phyloP scores from a whole-genome alignment of 2,329 filamentous ascomycete species.

The Tricladium varicosporioides region DNA sequence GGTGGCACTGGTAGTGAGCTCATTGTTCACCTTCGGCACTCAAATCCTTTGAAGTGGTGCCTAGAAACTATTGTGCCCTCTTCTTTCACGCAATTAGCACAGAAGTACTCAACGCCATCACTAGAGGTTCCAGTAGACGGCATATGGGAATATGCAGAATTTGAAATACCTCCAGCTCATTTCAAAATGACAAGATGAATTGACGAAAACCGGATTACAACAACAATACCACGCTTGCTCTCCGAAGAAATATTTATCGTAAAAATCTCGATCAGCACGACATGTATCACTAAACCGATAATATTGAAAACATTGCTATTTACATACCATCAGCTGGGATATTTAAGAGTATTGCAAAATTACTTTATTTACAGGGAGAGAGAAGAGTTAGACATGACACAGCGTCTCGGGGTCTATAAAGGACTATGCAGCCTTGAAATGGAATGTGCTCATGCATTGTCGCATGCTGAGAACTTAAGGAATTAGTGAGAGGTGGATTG shows the following conservation, averaged over 20 bases:
- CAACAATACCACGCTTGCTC: no score
- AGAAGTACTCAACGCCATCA: neutral
- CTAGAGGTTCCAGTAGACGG: neutral
- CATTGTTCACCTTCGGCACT: slow-evolving; percentile 7
- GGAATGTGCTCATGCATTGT: neutral
- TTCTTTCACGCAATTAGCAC: slow-evolving; percentile 4
- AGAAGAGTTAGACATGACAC: neutral
- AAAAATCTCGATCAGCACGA: neutral
- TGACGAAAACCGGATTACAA: no score
- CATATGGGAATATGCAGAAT: neutral
- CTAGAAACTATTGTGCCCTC: neutral
- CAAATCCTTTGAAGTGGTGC: slow-evolving; percentile 2
- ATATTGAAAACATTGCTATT: neutral
- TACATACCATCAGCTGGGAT: neutral
- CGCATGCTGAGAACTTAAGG: no score
- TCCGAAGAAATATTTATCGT: neutral
- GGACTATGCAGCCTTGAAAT: no score
- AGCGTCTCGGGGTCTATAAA: no score
- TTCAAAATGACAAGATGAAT: neutral
- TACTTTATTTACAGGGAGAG: neutral
- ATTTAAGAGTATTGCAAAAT: neutral
- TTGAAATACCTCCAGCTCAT: neutral
- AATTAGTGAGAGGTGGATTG: no score
- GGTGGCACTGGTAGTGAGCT: slow-evolving; percentile 17
- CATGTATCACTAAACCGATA: neutral